phyloP scores from a whole-genome alignment of 768 basidiomycete species.

The Gautieria morchelliformis region DNA sequence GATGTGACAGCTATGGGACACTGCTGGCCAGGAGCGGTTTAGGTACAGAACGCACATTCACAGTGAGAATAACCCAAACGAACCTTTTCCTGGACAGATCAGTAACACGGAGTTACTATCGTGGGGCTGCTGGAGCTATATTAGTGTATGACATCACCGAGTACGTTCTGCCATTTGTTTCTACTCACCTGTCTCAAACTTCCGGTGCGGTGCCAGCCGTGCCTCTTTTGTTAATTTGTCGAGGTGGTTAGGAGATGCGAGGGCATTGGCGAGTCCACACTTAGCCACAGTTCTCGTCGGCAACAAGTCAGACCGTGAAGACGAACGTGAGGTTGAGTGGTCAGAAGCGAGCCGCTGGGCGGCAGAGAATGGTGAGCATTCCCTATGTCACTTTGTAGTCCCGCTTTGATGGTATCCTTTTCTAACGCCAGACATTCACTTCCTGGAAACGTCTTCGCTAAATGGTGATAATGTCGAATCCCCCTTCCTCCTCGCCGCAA shows the following conservation, averaged over 20 bases:
- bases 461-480: slow-evolving; percentile 91
- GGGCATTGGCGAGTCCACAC: slow-evolving; percentile 87
- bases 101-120: slow-evolving; percentile 92
- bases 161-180: slow-evolving; percentile 28
- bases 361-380: slow-evolving; percentile 73
- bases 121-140: slow-evolving; percentile 86
- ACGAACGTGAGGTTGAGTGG: slow-evolving; percentile 93
- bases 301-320: slow-evolving; percentile 91
- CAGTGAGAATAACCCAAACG: neutral
- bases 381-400: neutral
- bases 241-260: slow-evolving; percentile 88
- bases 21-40: slow-evolving; percentile 93
- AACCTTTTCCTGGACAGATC: slow-evolving; percentile 39
- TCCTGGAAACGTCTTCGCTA: slow-evolving; percentile 87
- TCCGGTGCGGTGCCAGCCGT: slow-evolving; percentile 43
- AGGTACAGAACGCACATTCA: slow-evolving; percentile 36
- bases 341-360: slow-evolving; percentile 94
- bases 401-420: slow-evolving; percentile 1
- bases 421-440: slow-evolving; percentile 63
- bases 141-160: slow-evolving; percentile 92
- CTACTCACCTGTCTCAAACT: slow-evolving; percentile 9
- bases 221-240: slow-evolving; percentile 76
- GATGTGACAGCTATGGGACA: slow-evolving; percentile 76
- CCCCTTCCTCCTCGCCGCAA: slow-evolving; percentile 76
- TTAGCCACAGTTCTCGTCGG: slow-evolving; percentile 86